Conservation (phyloP, 768 basidiomycete genomes). For the Amanita thiersii region DNA sequence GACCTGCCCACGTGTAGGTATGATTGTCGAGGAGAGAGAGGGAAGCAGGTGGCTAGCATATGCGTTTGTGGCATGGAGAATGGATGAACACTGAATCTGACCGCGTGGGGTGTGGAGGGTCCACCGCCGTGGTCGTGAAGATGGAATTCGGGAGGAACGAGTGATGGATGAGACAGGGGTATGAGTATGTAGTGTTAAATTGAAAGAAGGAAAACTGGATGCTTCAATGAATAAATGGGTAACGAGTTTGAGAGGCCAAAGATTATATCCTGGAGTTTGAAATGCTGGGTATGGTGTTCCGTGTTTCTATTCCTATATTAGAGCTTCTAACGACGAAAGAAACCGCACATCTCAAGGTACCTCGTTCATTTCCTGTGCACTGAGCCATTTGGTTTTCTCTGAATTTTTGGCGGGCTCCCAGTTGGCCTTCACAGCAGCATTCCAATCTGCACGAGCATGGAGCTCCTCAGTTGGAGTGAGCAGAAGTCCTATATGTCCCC, state of each 20-base stretch:
- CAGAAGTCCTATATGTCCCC: constrained; percentile 43
- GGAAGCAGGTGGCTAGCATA: constrained; percentile 78
- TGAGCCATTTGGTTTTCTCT: constrained; percentile 34
- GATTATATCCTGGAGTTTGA: constrained; percentile 47
- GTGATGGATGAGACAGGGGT: constrained; percentile 55
- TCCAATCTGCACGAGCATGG: constrained; percentile 33
- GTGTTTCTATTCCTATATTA: constrained; percentile 22
- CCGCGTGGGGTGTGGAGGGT: constrained; percentile 61
- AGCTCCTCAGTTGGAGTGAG: constrained; percentile 36
- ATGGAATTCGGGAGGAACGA: constrained; percentile 9
- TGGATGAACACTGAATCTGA: constrained; percentile 42
- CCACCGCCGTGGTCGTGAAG: constrained; percentile 36
- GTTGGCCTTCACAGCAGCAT: constrained; percentile 46
- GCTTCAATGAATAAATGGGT: constrained; percentile 45
- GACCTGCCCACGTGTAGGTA: constrained; percentile 71
- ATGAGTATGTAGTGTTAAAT: constrained; percentile 59
- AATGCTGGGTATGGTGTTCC: constrained; percentile 46
- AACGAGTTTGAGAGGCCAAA: constrained; percentile 81
- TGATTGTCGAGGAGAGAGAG: constrained; percentile 44
- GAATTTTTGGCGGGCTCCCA: constrained; percentile 25
- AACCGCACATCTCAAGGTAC: constrained; percentile 24
- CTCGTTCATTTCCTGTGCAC: constrained; percentile 33
- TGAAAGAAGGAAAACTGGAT: constrained; percentile 19
- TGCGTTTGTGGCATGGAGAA: constrained; percentile 85
- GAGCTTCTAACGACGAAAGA: not conserved